Conservation (phyloP, 306 rosid genomes). For the Sechiopsis laciniata region DNA sequence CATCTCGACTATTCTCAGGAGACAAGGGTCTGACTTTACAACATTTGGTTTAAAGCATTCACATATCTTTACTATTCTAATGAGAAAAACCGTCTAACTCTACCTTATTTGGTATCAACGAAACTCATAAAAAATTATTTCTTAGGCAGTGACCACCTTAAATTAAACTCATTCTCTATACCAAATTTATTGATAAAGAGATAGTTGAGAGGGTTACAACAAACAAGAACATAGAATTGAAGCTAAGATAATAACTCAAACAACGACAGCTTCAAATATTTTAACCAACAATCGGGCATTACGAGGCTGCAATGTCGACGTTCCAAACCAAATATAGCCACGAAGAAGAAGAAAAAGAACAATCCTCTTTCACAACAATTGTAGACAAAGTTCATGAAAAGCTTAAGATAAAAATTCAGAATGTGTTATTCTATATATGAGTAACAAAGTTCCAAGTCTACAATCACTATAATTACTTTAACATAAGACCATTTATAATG, state of each 20-base stretch:
- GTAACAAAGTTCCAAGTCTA: neutral
- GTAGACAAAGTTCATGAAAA: neutral
- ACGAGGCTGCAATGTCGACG: no score
- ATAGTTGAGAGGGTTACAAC: no score
- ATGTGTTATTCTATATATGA: neutral
- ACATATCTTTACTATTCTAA: no score
- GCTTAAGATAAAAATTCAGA: neutral
- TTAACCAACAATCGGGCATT: neutral
- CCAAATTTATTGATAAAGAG: no score
- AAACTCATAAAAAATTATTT: no score
- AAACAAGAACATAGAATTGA: neutral
- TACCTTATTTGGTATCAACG: no score
- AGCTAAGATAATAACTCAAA: neutral
- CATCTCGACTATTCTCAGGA: no score
- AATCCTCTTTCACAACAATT: neutral
- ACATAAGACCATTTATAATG: neutral
- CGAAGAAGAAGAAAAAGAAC: neutral
- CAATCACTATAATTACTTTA: neutral
- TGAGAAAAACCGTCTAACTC: no score
- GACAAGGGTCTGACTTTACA: no score
- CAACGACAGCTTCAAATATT: neutral
- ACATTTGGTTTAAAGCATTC: no score
- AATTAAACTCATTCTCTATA: no score
- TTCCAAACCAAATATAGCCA: neutral
- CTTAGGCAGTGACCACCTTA: no score